These are phyloP conservation scores for Suillus hirtellus DNA, from an alignment of 768 basidiomycete species.

Conservation along the genomic window DNA sequence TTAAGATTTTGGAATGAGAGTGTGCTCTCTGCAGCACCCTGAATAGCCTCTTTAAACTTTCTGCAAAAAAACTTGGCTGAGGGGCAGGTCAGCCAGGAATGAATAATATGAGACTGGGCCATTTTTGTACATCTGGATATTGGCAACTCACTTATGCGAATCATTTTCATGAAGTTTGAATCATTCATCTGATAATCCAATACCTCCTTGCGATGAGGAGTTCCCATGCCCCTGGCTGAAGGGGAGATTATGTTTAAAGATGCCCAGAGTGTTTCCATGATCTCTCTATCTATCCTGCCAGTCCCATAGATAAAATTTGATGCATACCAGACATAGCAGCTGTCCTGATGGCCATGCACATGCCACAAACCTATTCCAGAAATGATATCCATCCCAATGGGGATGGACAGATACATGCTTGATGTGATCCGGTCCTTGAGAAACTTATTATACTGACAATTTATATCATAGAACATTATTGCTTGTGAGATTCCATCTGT, in stretches of 20 bases:
- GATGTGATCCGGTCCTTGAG: background rate
- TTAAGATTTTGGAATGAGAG: background rate
- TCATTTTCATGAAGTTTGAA: background rate
- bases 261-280: too few relatives aligned
- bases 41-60: slow-evolving; percentile 6
- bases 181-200: slow-evolving; percentile 26
- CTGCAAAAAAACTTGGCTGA: background rate
- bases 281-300: too few relatives aligned
- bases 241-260: too few relatives aligned
- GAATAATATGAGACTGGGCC: too few relatives aligned
- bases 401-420: background rate
- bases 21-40: background rate
- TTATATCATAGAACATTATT: slow-evolving; percentile 31
- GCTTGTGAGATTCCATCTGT: slow-evolving; percentile 1
- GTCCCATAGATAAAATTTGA: too few relatives aligned
- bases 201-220: slow-evolving; percentile 14
- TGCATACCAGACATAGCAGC: background rate
- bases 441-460: slow-evolving; percentile 24
- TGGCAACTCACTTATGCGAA: too few relatives aligned
- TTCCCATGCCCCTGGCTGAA: background rate
- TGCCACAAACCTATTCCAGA: slow-evolving; percentile 10
- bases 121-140: too few relatives aligned
- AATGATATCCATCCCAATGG: slow-evolving; percentile 2
- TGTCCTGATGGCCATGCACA: slow-evolving; percentile 9
- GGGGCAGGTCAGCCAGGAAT: too few relatives aligned